phyloP scores from a whole-genome alignment of 805 yeast genomes.

The Yamadazyma kitorensis region DNA sequence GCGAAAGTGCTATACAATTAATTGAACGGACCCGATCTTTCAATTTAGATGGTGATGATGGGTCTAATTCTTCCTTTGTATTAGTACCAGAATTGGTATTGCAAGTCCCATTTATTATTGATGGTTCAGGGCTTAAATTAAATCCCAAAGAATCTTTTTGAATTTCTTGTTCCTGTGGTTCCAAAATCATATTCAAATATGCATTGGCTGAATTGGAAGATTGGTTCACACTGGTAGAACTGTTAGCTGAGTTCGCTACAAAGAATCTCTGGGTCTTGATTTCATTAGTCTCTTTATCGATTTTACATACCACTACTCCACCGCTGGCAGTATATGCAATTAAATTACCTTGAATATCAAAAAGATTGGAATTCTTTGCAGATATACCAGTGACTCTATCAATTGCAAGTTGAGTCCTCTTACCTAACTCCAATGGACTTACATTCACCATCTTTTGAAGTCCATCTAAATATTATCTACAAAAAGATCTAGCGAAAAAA shows the following conservation, averaged over 20 bases:
- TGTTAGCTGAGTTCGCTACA: slow-evolving; percentile 40
- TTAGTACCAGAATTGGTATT: background rate
- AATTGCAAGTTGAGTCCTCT: slow-evolving; percentile 10
- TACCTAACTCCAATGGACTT: background rate
- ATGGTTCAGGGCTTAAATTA: slow-evolving; percentile 15
- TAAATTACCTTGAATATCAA: slow-evolving; percentile 36
- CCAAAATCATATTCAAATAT: slow-evolving; percentile 36
- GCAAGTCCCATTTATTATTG: slow-evolving; percentile 6
- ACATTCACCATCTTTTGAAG: slow-evolving; percentile 1
- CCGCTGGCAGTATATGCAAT: slow-evolving; percentile 59
- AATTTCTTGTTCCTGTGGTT: slow-evolving; percentile 17
- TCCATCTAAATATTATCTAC: slow-evolving; percentile 1
- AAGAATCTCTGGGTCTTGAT: slow-evolving; percentile 44
- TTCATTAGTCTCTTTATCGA: slow-evolving; percentile 17
- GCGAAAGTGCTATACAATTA: slow-evolving; percentile 56
- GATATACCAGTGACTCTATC: slow-evolving; percentile 43
- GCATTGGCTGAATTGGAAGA: slow-evolving; percentile 22
- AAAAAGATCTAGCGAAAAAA: slow-evolving; percentile 5
- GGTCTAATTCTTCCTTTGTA: too few relatives aligned
- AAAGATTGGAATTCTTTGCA: slow-evolving; percentile 38
- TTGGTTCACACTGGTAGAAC: background rate
- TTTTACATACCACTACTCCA: slow-evolving; percentile 51
- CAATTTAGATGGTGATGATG: slow-evolving; percentile 19
- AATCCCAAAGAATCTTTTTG: slow-evolving; percentile 35
- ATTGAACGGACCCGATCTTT: slow-evolving; percentile 49